These are phyloP conservation scores for Gigaspora rosea DNA, from an alignment of 192 early-diverging fungal species.

Conservation along the genomic window DNA sequence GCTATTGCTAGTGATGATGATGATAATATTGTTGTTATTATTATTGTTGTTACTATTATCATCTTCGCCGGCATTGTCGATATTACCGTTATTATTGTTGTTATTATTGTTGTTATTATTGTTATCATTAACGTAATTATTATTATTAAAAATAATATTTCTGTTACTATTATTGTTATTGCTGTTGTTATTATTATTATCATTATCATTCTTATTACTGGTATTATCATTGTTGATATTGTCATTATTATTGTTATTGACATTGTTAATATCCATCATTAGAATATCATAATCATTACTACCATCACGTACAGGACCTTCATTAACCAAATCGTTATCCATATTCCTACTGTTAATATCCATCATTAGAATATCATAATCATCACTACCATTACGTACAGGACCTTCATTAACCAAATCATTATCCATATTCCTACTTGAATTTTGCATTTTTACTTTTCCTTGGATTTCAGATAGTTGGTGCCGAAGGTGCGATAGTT, in stretches of 20 bases:
- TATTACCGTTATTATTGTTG: neutral
- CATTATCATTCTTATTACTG: too few species aligned
- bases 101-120: slow-evolving; percentile 1
- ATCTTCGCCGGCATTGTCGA: neutral
- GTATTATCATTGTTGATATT: neutral
- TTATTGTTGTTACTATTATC: slow-evolving; percentile 10
- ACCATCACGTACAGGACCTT: too few species aligned
- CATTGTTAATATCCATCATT: neutral
- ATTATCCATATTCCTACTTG: slow-evolving; percentile 16
- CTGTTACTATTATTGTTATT: neutral
- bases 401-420: slow-evolving; percentile 20
- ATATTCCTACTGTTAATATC: neutral
- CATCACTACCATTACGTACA: slow-evolving; percentile 14
- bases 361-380: neutral
- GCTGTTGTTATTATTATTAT: neutral
- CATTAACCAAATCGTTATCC: neutral
- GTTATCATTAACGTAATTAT: neutral
- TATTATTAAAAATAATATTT: neutral
- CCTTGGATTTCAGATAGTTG: slow-evolving; percentile 18
- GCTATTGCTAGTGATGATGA: slow-evolving; percentile 27
- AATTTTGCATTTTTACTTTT: slow-evolving; percentile 23
- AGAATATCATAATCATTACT: too few species aligned
- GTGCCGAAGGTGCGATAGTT: slow-evolving; percentile 15
- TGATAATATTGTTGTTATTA: neutral
- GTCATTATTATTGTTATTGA: neutral